A percentile compares a stretch with the other conserved stretches of the same genome.
Evolutionary conservation across 1,284 basidiomycete species (phyloP).

Genomic region (Caloboletus inedulis): DNA sequence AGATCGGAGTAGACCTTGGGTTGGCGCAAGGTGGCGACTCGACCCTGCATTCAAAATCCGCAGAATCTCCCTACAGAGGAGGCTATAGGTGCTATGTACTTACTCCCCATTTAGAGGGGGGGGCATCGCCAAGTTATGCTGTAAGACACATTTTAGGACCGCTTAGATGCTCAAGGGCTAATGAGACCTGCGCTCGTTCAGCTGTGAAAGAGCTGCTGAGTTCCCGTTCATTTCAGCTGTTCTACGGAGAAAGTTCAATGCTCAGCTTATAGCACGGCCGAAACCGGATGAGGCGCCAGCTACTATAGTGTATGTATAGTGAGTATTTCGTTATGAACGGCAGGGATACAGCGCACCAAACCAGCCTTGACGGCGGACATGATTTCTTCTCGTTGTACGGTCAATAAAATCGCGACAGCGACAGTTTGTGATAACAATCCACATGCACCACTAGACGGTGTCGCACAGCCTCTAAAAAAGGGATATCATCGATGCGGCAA

Average conservation of each 20-base stretch:
- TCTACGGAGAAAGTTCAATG: not conserved
- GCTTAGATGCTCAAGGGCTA: not conserved
- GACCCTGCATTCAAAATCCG: not conserved
- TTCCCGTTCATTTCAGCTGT: not conserved
- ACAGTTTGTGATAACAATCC: not conserved
- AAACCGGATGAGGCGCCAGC: slow-evolving; percentile 30
- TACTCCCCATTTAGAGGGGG: not conserved
- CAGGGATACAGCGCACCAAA: slow-evolving; percentile 8
- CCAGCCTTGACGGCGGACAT: slow-evolving; percentile 11
- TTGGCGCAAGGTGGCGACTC: not conserved
- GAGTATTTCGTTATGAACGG: not conserved
- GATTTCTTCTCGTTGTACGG: too few relatives aligned
- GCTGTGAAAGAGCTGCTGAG: not conserved
- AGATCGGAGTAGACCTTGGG: not conserved
- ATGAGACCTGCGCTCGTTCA: not conserved
- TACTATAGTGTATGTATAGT: slow-evolving; percentile 6
- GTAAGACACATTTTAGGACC: not conserved
- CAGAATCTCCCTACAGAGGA: not conserved
- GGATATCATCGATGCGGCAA: not conserved
- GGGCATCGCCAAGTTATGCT: not conserved
- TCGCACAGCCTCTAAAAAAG: not conserved
- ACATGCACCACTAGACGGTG: not conserved
- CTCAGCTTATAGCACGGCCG: slow-evolving; percentile 19
- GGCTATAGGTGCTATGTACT: too few relatives aligned
- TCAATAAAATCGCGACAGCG: not conserved